Base-by-base conservation (phyloP, 1,139 yeast species). In the Scheffersomyces insectosa region DNA sequence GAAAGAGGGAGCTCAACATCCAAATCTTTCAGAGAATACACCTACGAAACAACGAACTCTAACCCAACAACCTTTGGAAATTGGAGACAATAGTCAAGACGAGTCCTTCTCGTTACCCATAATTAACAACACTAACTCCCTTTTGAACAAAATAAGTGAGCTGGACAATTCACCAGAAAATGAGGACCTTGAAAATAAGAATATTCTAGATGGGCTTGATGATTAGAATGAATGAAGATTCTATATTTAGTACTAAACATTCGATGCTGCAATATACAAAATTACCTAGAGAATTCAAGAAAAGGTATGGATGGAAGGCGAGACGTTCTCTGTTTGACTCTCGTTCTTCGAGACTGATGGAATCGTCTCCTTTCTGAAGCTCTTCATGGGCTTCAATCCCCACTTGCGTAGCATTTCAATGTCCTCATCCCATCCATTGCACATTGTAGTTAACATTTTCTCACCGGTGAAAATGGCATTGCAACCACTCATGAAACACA, bases 341-440 rank as follows among this genome's bases (percentile, higher is more conserved):
- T 6, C 25, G 8, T 20, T 20, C 25, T 20, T 20, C 5, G 25
- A 20, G 25, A 7, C 25, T 8, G 25, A 20, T 20, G 25, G 25
- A 20, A 37, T 6, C 12, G 10, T 31, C 13, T 31, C 34, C 29
- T 49, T 41, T 29, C 40, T 43, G 49, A 79, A 79, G 48, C 84
- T 75, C 60, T 79, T 71, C 88, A 85, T 81, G 32, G 90, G 89
- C 49, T 63, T 69, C 54, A 85, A 62, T 0, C 95, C 95, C 93
- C 93, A 86, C 53, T 76, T 79, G 3, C 63, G 61, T 33, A 86
- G 66, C 88, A 86, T 80, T 8, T 65, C 74, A 50, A 76, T 83
- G 59, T 86, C 95, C 58, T 85, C 93, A 39, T 85, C 89, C 93
- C 93, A 86, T 3, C 90, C 91, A 50, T 82, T 83, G 60, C 95